Conservation (phyloP, 1,284 basidiomycete genomes). For the Rhodotorula sp. region DNA sequence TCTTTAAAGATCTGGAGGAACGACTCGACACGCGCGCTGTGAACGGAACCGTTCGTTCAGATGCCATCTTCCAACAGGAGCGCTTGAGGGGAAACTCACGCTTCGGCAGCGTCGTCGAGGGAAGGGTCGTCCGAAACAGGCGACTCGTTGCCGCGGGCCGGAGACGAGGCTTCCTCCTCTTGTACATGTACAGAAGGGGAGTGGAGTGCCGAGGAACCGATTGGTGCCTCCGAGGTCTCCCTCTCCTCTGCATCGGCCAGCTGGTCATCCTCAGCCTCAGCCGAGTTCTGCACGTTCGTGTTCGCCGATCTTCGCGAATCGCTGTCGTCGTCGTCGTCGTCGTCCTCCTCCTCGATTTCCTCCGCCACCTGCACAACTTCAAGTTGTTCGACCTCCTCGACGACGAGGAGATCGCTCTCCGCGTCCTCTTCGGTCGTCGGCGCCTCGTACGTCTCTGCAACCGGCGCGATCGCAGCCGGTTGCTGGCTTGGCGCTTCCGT, state of each 20-base stretch:
- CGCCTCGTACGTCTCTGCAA: not conserved
- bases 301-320: not conserved
- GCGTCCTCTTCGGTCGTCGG: not conserved
- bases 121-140: too few relatives aligned
- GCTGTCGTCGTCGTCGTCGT: not conserved
- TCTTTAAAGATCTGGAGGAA: not conserved
- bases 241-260: not conserved
- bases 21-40: constrained; percentile 1
- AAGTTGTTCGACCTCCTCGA: not conserved
- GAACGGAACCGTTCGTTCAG: not conserved
- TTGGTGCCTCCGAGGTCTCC: too few relatives aligned
- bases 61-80: too few relatives aligned
- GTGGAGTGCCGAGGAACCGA: too few relatives aligned
- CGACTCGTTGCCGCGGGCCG: not conserved
- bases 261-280: not conserved
- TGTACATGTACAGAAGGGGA: too few relatives aligned
- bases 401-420: not conserved
- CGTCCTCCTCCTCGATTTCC: not conserved
- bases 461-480: too few relatives aligned
- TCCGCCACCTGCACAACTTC: not conserved
- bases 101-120: not conserved
- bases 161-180: not conserved
- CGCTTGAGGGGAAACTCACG: not conserved
- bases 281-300: not conserved
- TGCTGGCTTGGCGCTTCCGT: too few relatives aligned